Evolutionary conservation across 495 filamentous ascomycete genomes (phyloP), one percentile per base, ranked within the genome.

Genomic region (Penicillium subrubescens): DNA sequence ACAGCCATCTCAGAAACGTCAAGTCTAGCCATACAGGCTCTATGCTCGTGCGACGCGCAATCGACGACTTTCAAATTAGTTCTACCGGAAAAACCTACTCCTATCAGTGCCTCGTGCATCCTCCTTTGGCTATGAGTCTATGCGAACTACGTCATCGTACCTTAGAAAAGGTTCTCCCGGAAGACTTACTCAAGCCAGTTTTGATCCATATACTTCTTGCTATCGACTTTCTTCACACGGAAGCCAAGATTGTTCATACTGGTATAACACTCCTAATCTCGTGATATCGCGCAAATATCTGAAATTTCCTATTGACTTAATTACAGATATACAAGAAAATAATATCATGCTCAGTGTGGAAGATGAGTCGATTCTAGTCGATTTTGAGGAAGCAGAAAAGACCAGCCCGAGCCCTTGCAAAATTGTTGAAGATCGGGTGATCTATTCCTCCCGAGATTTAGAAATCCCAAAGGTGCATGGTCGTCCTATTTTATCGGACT

Each of bases 161-260:
- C 3, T 1, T 17, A 19, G 56, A 25, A 15, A 70, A 65, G 54
- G 29, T 57, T 6, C 48, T 68, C 2, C 59, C 62, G 10, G 60
- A 61, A 37, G 21, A 61, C 14, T 27, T 68, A 23, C 37, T 72
- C 3, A 72, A 68, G 19, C 43, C 62, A 14, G 66, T 46, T 54
- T 19, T 75, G 35, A 60, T 77, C 10, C 21, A 72, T 44, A 58
- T 70, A 6, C 68, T 79, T 11, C 65, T 82, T 15, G 80, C 52
- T 75, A 68, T 68, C 35, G 82, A 33, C 77, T 69, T 62, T 48
- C 52, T 69, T 19, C 59, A 82, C 48, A 71, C 59, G 0, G 73
- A 79, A 41, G 74, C 72, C 29, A 8, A 72, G 8, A 39, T 81
- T 8, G 66, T 81, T 31, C 79, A 85, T 60, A 79, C 79, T 19